Conservation (phyloP, 805 yeast genomes). For the Saccharomyces jurei region DNA sequence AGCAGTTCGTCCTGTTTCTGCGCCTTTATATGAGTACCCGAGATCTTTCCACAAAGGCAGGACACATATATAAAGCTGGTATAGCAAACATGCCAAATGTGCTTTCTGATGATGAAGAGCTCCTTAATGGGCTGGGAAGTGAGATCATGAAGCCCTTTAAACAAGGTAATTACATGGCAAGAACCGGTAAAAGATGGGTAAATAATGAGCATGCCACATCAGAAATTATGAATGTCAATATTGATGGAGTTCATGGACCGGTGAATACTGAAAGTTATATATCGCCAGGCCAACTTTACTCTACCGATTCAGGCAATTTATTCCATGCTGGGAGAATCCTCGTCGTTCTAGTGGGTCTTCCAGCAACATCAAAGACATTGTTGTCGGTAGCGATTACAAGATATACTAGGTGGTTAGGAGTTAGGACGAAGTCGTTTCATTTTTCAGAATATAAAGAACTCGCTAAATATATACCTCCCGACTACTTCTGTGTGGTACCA, state of each 20-base stretch:
- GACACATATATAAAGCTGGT: not conserved
- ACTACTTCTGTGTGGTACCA: conserved; percentile 56
- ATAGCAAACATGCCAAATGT: conserved; percentile 24
- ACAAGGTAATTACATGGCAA: conserved; percentile 49
- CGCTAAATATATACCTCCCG: conserved; percentile 46
- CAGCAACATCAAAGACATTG: conserved; percentile 94
- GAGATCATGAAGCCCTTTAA: conserved; percentile 37
- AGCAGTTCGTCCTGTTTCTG: not conserved
- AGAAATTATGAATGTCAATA: not conserved
- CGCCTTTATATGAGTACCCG: not conserved
- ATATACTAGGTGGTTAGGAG: conserved; percentile 93
- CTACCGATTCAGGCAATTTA: conserved; percentile 84
- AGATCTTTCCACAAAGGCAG: not conserved
- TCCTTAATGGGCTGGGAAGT: conserved; percentile 17
- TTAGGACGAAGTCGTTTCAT: conserved; percentile 83
- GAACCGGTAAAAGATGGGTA: conserved; percentile 46
- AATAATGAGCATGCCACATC: conserved; percentile 4
- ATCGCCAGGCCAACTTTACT: conserved; percentile 87
- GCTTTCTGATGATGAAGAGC: conserved; percentile 27
- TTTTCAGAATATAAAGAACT: conserved; percentile 82
- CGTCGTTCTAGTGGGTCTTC: conserved; percentile 82
- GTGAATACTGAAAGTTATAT: conserved; percentile 39
- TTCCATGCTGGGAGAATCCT: conserved; percentile 94
- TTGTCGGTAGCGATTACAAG: conserved; percentile 85
- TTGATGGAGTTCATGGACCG: conserved; percentile 60